phyloP scores from a whole-genome alignment of 2,329 filamentous ascomycete genomes.

The Ophiostoma australiae region DNA sequence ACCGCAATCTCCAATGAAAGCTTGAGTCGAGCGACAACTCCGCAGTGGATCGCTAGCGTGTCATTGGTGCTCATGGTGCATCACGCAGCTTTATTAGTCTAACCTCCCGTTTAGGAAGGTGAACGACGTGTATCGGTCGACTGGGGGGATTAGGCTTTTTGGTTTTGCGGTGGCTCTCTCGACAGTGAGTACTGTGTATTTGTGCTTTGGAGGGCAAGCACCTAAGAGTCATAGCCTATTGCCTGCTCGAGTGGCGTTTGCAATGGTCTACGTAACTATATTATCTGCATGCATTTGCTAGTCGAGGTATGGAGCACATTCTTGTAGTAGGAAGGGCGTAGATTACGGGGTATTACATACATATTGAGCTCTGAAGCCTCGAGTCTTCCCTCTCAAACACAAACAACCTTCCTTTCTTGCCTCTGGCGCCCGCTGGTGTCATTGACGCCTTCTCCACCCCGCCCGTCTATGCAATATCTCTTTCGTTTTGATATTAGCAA shows the following conservation, averaged over 20 bases:
- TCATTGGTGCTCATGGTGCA: not conserved
- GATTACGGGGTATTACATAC: no score
- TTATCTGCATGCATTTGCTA: no score
- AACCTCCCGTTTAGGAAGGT: slow-evolving; percentile 19
- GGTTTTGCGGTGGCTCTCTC: not conserved
- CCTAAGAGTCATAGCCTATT: not conserved
- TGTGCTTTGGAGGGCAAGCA: no score
- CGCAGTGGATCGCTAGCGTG: slow-evolving; percentile 4
- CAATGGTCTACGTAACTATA: not conserved
- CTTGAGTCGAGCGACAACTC: not conserved
- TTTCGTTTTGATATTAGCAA: not conserved
- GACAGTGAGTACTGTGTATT: no score
- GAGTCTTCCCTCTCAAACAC: no score
- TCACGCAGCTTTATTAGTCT: slow-evolving; percentile 9
- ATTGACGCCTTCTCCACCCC: not conserved
- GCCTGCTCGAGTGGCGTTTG: not conserved
- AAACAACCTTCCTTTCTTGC: not conserved
- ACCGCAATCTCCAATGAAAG: slow-evolving; percentile 5
- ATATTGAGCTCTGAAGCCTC: not conserved
- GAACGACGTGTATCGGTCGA: slow-evolving; percentile 7
- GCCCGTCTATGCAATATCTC: not conserved
- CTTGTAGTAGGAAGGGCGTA: slow-evolving; percentile 1
- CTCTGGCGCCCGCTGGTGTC: not conserved
- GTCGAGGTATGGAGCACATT: not conserved
- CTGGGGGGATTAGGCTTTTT: not conserved